Evolutionary conservation across 306 rosid genomes (phyloP), one percentile per base, ranked within the genome.

Genomic region (Albizia julibrissin): DNA sequence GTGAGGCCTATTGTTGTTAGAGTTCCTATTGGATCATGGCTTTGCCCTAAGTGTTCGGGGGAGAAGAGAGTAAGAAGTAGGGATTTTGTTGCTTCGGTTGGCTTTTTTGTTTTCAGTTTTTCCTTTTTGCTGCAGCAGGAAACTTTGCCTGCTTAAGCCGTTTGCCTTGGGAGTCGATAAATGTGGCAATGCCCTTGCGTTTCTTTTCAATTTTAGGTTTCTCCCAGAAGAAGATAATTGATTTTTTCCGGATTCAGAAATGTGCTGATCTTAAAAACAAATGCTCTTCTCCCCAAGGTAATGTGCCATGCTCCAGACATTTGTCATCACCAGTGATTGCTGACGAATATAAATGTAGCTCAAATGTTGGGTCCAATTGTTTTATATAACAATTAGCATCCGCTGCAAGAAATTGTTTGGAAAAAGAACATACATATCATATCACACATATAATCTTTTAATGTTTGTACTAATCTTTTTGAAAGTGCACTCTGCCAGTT

Each of bases 11-110:
- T 93, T 82, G 94, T 87, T 6, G 94, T 81, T 3, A 87, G 96
- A 74, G 85, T 93, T n/a, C 98, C 98, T 71, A 87, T 89, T 84
- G 97, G 98, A 84, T 83, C 94, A 37, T 93, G 98, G 98, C 85
- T 90, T 39, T 93, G 98, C 86, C 97, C 93, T 54, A 85, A 80
- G 19, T 93, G 98, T 80, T 84, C 83, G 6, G 93, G 89, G 15
- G 80, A 65, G 54, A 87, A 81, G 87, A 83, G 88, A 86, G 81
- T 79, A 50, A 87, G 87, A 81, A 78, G 98, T 93, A 87, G 82
- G 93, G 77, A 80, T 82, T 43, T 22, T 40, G 40, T 39, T 47
- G 34, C 29, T 56, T 16, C 69, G 21, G 21, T 58, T 69, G 29
- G 31, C 40, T 14, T 33, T 62, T 22, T 69, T 31, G 26, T 13